A percentile compares a stretch with the other conserved stretches of the same genome.
phyloP scores from a whole-genome alignment of 352 stramenopile species.

The Phytophthora crassamura region DNA sequence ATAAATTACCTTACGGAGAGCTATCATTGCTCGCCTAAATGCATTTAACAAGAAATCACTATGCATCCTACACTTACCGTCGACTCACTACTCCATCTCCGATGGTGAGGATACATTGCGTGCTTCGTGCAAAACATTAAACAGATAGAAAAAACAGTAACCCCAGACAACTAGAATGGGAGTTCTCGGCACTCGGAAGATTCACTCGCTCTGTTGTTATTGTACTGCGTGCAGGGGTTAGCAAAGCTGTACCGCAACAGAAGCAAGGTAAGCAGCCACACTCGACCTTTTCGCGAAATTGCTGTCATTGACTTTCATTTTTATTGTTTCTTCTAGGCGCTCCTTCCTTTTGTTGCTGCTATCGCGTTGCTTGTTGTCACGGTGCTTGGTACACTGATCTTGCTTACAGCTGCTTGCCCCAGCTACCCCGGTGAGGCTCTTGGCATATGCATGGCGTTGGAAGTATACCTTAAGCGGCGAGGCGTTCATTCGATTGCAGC shows the following conservation, averaged over 20 bases:
- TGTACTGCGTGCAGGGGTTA: slow-evolving; percentile 42
- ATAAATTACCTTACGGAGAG: too few species aligned
- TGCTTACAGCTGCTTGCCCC: slow-evolving; percentile 74
- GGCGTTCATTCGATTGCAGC: slow-evolving; percentile 68
- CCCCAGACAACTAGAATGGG: too few species aligned
- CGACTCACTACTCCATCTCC: too few species aligned
- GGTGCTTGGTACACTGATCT: slow-evolving; percentile 51
- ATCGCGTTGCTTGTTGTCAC: slow-evolving; percentile 59
- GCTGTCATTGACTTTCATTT: neutral
- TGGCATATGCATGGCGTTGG: neutral
- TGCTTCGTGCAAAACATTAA: too few species aligned
- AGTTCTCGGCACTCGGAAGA: neutral
- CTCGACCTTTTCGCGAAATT: too few species aligned
- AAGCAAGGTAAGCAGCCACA: slow-evolving; percentile 49
- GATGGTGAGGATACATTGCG: too few species aligned
- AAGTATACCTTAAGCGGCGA: too few species aligned
- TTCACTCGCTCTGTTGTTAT: neutral
- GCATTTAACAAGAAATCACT: too few species aligned
- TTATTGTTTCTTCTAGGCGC: slow-evolving; percentile 35
- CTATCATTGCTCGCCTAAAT: too few species aligned
- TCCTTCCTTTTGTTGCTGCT: slow-evolving; percentile 60
- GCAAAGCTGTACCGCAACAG: slow-evolving; percentile 73
- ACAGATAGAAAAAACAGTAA: too few species aligned
- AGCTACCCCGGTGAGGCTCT: slow-evolving; percentile 93
- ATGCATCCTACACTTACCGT: too few species aligned